Conservation (phyloP, 2,329 filamentous ascomycete species). For the Trichoderma sp. region DNA sequence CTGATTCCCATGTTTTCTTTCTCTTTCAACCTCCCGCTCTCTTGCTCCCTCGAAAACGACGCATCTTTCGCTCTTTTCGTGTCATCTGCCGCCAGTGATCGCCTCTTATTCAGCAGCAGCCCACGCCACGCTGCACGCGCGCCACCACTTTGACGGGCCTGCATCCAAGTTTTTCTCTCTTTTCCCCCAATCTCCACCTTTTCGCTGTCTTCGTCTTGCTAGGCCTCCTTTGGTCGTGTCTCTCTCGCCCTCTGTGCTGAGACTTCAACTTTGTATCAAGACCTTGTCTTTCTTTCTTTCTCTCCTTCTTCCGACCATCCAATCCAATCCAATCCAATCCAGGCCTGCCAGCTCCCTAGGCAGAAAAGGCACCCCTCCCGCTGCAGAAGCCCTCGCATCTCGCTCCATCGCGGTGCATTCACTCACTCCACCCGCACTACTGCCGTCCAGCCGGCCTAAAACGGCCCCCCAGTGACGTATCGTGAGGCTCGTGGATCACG, state of each 20-base stretch:
- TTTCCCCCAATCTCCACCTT: not conserved
- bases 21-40: not conserved
- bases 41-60: not conserved
- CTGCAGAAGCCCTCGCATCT: conserved; percentile 1
- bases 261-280: not conserved
- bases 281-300: not conserved
- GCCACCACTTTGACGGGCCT: conserved; percentile 5
- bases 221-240: not conserved
- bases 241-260: not conserved
- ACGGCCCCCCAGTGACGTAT: conserved; percentile 25
- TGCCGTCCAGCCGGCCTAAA: conserved; percentile 7
- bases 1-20: not conserved
- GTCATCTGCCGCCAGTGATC: not conserved
- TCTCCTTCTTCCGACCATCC: not conserved
- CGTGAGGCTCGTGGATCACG: conserved; percentile 23
- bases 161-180: not conserved
- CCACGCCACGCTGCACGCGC: conserved; percentile 11
- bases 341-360: not conserved
- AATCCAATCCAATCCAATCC: not conserved
- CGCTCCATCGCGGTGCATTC: conserved; percentile 19
- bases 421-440: conserved; percentile 20
- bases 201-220: conserved; percentile 12
- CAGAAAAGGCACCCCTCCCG: not conserved
- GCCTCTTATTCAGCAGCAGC: conserved; percentile 6
- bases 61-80: not conserved